These are phyloP conservation scores for Xylariaceae sp. DNA, from an alignment of 2,329 filamentous ascomycete genomes.

Conservation along the genomic window DNA sequence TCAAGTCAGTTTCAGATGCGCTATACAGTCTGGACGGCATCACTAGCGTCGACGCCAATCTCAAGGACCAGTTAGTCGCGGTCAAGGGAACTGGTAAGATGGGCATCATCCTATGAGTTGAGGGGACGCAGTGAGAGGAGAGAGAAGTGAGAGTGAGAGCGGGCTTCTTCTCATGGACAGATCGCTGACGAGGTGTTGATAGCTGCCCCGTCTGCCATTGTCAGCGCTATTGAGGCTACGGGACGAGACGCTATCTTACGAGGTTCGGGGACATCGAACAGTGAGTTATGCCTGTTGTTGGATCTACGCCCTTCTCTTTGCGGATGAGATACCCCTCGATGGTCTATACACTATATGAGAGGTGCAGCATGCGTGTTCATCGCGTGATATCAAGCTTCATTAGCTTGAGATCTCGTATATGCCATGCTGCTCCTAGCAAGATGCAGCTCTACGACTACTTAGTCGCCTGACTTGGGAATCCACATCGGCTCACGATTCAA, in stretches of 20 bases:
- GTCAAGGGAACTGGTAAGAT: constrained; percentile 72
- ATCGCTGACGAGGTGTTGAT: constrained; percentile 18
- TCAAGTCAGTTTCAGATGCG: constrained; percentile 77
- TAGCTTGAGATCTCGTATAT: neutral
- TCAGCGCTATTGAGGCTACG: constrained; percentile 80
- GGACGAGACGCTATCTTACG: constrained; percentile 92
- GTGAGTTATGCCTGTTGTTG: constrained; percentile 46
- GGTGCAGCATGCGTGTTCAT: neutral
- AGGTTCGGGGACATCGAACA: constrained; percentile 79
- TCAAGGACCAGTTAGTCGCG: constrained; percentile 76
- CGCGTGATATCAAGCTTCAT: constrained; percentile 3
- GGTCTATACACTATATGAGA: constrained; percentile 9
- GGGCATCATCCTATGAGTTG: neutral
- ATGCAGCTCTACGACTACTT: constrained; percentile 12
- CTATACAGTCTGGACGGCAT: constrained; percentile 75
- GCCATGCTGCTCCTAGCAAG: constrained; percentile 4
- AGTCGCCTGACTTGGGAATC: constrained; percentile 22
- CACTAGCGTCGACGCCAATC: constrained; percentile 72
- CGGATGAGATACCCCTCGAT: constrained; percentile 2
- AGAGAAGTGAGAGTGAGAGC: neutral
- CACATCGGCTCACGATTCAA: constrained; percentile 18
- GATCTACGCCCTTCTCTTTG: constrained; percentile 1
- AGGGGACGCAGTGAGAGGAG: too few species aligned
- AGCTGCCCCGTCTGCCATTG: constrained; percentile 84
- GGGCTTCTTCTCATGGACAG: constrained; percentile 11